Percentiles rank a stretch among this genome's conserved stretches.
These are phyloP conservation scores for Saxophila tyrrhenica DNA, from an alignment of 495 filamentous ascomycete species.

Conservation along the genomic window DNA sequence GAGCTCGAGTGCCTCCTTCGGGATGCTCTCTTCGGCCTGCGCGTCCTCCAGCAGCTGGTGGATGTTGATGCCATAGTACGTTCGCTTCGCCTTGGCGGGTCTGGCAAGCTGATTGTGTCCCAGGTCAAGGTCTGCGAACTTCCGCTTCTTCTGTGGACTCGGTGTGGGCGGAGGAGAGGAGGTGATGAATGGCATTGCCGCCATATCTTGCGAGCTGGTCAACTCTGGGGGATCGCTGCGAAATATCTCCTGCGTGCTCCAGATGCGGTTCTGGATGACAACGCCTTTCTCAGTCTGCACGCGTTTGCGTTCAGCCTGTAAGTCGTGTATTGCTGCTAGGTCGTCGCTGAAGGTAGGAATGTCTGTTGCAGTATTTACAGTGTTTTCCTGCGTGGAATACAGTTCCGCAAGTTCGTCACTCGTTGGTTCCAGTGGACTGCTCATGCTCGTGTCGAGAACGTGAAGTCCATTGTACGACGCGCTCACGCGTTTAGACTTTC, in stretches of 20 bases:
- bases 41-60: constrained; percentile 62
- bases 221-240: constrained; percentile 47
- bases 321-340: constrained; percentile 44
- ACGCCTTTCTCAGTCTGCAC: constrained; percentile 39
- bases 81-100: constrained; percentile 62
- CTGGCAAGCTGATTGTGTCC: constrained; percentile 16
- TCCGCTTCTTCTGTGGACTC: constrained; percentile 31
- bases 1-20: constrained; percentile 3
- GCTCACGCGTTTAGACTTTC: background rate
- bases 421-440: background rate
- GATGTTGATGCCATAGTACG: constrained; percentile 86
- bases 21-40: constrained; percentile 13
- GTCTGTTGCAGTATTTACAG: background rate
- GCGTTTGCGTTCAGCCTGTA: constrained; percentile 38
- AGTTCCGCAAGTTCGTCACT: background rate
- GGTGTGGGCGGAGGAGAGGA: constrained; percentile 53
- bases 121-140: constrained; percentile 12
- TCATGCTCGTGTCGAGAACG: too few relatives aligned
- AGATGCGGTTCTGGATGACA: constrained; percentile 54
- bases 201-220: constrained; percentile 31
- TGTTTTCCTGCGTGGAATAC: background rate
- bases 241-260: constrained; percentile 48
- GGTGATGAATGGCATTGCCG: constrained; percentile 50
- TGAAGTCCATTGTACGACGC: background rate
- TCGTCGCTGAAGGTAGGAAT: constrained; percentile 26